Conservation (phyloP, 495 filamentous ascomycete genomes). For the Penicillium lagena region DNA sequence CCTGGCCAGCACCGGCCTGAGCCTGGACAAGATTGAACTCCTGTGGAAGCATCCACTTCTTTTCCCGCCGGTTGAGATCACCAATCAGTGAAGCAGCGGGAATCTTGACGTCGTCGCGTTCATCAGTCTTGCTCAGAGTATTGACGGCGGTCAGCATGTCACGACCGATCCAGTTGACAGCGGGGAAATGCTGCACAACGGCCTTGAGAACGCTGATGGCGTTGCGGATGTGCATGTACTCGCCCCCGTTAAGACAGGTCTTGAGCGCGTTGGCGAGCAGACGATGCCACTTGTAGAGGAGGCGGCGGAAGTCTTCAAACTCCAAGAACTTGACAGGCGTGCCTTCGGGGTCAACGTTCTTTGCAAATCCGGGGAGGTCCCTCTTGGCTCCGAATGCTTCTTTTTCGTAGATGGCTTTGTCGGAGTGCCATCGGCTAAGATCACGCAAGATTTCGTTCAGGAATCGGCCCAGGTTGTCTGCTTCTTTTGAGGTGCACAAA, state of each 20-base stretch:
- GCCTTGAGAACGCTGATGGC: conserved; percentile 86
- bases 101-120: conserved; percentile 82
- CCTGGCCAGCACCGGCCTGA: conserved; percentile 19
- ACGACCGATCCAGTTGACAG: conserved; percentile 79
- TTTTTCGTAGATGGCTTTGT: conserved; percentile 69
- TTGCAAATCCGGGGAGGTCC: conserved; percentile 64
- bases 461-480: conserved; percentile 85
- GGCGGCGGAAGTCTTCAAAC: conserved; percentile 77
- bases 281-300: conserved; percentile 87
- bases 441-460: conserved; percentile 73
- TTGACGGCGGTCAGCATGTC: conserved; percentile 63
- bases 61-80: conserved; percentile 70
- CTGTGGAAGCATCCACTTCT: conserved; percentile 80
- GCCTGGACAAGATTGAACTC: conserved; percentile 50
- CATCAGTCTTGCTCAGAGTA: conserved; percentile 57
- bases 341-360: conserved; percentile 53
- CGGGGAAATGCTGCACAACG: conserved; percentile 73
- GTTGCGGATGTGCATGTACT: conserved; percentile 98
- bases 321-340: conserved; percentile 63
- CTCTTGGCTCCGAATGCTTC: conserved; percentile 62
- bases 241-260: conserved; percentile 66
- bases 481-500: conserved; percentile 79
- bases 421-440: conserved; percentile 75
- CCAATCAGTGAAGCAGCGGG: conserved; percentile 79
- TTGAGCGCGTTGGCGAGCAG: conserved; percentile 68